Percentiles rank a stretch among this genome's conserved stretches.
These are phyloP conservation scores for Globisporangium irregulare DNA, from an alignment of 352 stramenopile genomes.

Conservation along the genomic window DNA sequence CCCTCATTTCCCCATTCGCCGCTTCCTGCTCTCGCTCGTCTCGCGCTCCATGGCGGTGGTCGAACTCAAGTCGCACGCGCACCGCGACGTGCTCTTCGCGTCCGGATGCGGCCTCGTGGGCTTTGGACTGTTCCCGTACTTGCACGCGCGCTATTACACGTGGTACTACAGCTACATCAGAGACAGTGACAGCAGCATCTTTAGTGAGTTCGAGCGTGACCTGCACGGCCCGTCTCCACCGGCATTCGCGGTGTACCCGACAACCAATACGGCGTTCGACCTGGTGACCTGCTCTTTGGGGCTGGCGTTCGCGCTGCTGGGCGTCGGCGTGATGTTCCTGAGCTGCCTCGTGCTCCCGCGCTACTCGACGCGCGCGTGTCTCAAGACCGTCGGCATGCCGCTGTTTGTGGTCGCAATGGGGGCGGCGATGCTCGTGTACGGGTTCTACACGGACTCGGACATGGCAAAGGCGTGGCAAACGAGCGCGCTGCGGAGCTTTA, in stretches of 20 bases:
- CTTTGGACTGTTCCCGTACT: slow-evolving; percentile 29
- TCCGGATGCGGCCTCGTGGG: slow-evolving; percentile 26
- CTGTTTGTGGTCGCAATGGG: slow-evolving; percentile 14
- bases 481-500: neutral
- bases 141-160: slow-evolving; percentile 9
- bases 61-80: slow-evolving; percentile 12
- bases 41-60: neutral
- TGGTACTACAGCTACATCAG: neutral
- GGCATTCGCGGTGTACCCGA: neutral
- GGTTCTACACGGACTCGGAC: neutral
- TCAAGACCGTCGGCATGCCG: slow-evolving; percentile 15
- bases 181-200: neutral
- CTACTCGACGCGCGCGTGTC: slow-evolving; percentile 9
- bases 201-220: neutral
- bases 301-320: slow-evolving; percentile 17
- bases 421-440: slow-evolving; percentile 19
- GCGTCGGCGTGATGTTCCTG: slow-evolving; percentile 20
- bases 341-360: slow-evolving; percentile 23
- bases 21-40: neutral
- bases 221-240: neutral
- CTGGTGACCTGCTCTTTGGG: slow-evolving; percentile 15
- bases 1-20: neutral
- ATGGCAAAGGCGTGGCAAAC: slow-evolving; percentile 5
- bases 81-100: slow-evolving; percentile 31
- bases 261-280: slow-evolving; percentile 22